Evolutionary conservation across 176 grass and related monocot genomes (phyloP), one percentile per base, ranked within the genome.

Genomic region (Pontederia crassipes): DNA sequence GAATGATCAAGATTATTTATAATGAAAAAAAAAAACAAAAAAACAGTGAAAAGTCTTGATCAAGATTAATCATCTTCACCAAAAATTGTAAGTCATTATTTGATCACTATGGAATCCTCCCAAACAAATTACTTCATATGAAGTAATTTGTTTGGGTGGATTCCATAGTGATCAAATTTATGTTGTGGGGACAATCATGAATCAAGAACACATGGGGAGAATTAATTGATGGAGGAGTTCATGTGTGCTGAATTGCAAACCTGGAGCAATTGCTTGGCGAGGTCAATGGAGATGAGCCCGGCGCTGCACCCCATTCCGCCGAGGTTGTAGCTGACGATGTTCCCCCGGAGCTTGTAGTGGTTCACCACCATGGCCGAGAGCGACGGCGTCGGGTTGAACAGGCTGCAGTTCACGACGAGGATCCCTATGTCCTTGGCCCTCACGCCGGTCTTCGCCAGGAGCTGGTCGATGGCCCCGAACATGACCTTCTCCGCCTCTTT

Each of bases 231-330:
- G 12, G 16, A 26, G 16, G 9, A 56, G 17, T 56, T 15, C 15
- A 20, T 4, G 17, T 40, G 32, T n/a, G 12, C 13, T 56, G 54
- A 2, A 18, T 56, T 26, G 15, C 54, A 24, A n/a, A 65, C 62
- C 64, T 67, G 64, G 14, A 67, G 64, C 49, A 67, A 49, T 32
- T 53, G 24, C 13, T 54, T 67, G 18, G 64, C 64, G 12, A 67
- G 64, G 20, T 67, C 64, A 9, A 67, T 40, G 26, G 64, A 53
- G 27, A 67, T 67, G 27, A 67, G 27, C 12, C 49, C 49, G 5
- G 64, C 49, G 14, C 64, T 67, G 64, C 64, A 67, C 4, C 64
- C 64, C 64, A 67, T 67, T 14, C 64, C 64, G 12, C 49, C 64
- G 9, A 67, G 64, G 8, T 67, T 53, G 49, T 29, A 67, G 49